Evolutionary conservation across 108 stramenopile genomes (phyloP), one percentile per base, ranked within the genome.

Genomic region (Nitzschia inconspicua): DNA sequence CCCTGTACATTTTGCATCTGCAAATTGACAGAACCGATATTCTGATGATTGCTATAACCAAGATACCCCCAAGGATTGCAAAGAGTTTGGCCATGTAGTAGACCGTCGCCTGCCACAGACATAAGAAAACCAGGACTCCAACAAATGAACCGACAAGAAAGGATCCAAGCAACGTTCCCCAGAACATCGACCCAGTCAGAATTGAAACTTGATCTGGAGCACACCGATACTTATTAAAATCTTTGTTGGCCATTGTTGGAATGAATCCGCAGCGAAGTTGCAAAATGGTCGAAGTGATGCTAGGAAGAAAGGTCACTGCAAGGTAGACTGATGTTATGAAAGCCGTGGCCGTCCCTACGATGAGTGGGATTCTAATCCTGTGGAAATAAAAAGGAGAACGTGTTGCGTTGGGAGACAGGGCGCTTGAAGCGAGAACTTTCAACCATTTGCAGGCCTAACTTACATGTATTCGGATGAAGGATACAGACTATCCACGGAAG

Each of bases 231-330:
- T 34, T 24, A 14, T 51, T 14, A 37, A 79, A 75, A n/a, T 55
- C 24, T 20, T 26, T 22, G 48, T 68, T 54, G 2, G 46, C 31
- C 37, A 80, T 25, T 4, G 68, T 31, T 18, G 61, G 43, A 36
- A 76, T 49, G 9, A 59, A 53, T n/a, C 75, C 75, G 26, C 41
- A 63, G 18, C 75, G 70, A 20, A 64, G 57, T 44, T 70, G 60
- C 4, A 80, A 30, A 25, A 69, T 41, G 8, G 74, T 80, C 9
- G 52, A 40, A 9, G 60, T 69, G 7, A 48, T 44, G 20, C 40
- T 44, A 3, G 73, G 73, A 40, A 74, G 8, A 32, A 47, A 63
- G 3, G 42, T 4, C 18, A 60, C 5, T 13, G 30, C 40, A 20
- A 44, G 23, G 7, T 24, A 16, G 25, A 47, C 10, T 10, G 54